These are phyloP conservation scores for Coemansia sp. DNA, from an alignment of 192 early-diverging fungal genomes.

Conservation along the genomic window DNA sequence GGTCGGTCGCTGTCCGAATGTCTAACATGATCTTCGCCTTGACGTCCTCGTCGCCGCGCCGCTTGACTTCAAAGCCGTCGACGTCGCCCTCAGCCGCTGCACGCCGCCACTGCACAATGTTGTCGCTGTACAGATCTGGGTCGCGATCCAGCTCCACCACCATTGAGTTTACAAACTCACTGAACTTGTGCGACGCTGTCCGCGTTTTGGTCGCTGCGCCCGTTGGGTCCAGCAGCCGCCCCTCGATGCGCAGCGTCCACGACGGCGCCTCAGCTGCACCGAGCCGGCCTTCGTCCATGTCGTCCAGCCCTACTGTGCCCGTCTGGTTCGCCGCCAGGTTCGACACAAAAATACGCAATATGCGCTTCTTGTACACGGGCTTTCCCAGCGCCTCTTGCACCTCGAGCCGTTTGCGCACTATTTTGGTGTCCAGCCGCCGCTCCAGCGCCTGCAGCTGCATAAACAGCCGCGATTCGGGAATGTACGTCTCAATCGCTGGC, in stretches of 20 bases:
- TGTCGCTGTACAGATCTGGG: conserved; percentile 69
- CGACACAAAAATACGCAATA: conserved; percentile 89
- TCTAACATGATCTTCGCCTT: conserved; percentile 75
- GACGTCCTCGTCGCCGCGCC: conserved; percentile 83
- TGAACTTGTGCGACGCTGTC: conserved; percentile 71
- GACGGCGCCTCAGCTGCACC: conserved; percentile 61
- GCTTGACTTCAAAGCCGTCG: conserved; percentile 91
- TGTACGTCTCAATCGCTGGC: conserved; percentile 78
- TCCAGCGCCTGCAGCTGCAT: conserved; percentile 84
- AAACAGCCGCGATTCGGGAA: conserved; percentile 90
- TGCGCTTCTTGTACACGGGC: conserved; percentile 68
- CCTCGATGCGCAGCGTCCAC: conserved; percentile 92
- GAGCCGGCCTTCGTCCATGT: conserved; percentile 23
- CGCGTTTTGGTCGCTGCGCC: conserved; percentile 58
- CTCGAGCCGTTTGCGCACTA: conserved; percentile 87
- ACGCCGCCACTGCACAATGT: conserved; percentile 47
- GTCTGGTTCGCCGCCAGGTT: conserved; percentile 78
- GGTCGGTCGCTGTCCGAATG: conserved; percentile 74
- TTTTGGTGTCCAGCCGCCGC: conserved; percentile 81
- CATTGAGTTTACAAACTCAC: conserved; percentile 79
- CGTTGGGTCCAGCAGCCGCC: conserved; percentile 76
- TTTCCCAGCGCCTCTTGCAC: conserved; percentile 80
- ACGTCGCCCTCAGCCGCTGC: conserved; percentile 32
- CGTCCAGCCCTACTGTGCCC: conserved; percentile 6
- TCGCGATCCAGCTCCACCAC: conserved; percentile 83